Evolutionary conservation across 768 basidiomycete genomes (phyloP).

Genomic region (Boletus tomentosulus): DNA sequence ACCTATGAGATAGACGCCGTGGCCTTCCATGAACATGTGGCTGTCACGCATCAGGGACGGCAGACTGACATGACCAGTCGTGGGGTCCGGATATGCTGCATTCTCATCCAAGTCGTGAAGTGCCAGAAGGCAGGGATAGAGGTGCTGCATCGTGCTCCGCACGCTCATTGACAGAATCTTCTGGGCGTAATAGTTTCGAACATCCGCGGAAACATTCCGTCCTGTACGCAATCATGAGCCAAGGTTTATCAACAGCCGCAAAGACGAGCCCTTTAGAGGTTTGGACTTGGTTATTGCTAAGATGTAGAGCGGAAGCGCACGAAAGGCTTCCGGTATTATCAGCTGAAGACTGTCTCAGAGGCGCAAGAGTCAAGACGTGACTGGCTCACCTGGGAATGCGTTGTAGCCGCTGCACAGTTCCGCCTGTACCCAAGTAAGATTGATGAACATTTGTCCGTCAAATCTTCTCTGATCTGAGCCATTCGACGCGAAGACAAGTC

Average conservation of each 20-base stretch:
- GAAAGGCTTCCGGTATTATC: slow-evolving; percentile 92
- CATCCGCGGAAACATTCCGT: slow-evolving; percentile 87
- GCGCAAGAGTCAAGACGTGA: not conserved
- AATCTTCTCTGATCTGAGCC: slow-evolving; percentile 72
- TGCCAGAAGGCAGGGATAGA: slow-evolving; percentile 87
- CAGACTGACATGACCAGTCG: slow-evolving; percentile 54
- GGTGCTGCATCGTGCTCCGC: slow-evolving; percentile 64
- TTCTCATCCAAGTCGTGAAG: slow-evolving; percentile 77
- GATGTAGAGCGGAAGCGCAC: slow-evolving; percentile 75
- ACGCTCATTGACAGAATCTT: slow-evolving; percentile 68
- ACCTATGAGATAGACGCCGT: slow-evolving; percentile 95
- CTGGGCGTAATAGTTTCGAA: slow-evolving; percentile 82
- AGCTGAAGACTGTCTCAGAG: slow-evolving; percentile 46
- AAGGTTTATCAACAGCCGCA: not conserved
- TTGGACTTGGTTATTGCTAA: slow-evolving; percentile 85
- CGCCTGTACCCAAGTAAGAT: slow-evolving; percentile 83
- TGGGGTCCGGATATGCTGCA: slow-evolving; percentile 62
- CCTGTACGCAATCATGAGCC: slow-evolving; percentile 40
- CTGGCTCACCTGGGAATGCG: slow-evolving; percentile 66
- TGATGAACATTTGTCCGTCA: slow-evolving; percentile 80
- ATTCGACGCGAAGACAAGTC: slow-evolving; percentile 57
- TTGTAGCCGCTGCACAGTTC: slow-evolving; percentile 79
- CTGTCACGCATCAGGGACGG: slow-evolving; percentile 80
- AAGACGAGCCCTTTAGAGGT: slow-evolving; percentile 76
- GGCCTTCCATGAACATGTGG: slow-evolving; percentile 82